Evolutionary conservation across 495 filamentous ascomycete genomes (phyloP), one percentile per base, ranked within the genome.

Genomic region (Penicillium cosmopolitanum): DNA sequence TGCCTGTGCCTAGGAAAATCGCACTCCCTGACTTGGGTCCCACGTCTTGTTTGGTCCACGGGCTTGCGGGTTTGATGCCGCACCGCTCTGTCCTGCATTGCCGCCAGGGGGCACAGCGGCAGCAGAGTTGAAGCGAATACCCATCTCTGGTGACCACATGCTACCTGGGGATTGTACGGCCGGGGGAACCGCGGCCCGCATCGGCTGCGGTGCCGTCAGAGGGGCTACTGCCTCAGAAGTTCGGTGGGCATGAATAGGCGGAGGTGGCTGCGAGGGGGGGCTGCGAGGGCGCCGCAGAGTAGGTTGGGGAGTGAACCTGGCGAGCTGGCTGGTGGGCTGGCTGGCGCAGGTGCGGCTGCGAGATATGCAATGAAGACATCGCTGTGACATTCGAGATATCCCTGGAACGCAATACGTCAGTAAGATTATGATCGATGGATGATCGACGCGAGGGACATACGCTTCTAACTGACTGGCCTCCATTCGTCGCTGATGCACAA

Each of bases 121-220:
- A 2, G 63, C 68, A 3, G 66, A 63, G 7, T 82, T 81, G 68
- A 94, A 96, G 18, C 87, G 87, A 59, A 95, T 93, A 0, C 89
- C 89, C 77, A 89, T 85, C 5, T 90, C 87, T 0, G 90, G 90
- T 40, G 84, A 84, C 91, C 91, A 95, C 59, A 90, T 84, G n/a
- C 83, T 76, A 0, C 28, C 28, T 31, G 82, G 80, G 16, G 80
- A 75, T 19, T 79, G 75, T 34, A 78, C 69, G 2, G 80, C 73
- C 35, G 87, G 82, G 33, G 87, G 84, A 16, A 82, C 75, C 4
- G 83, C 77, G 28, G 82, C 73, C 42, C 79, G 73, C 25, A 82
- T 77, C 10, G 85, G 83, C 28, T 79, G 76, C 3, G 85, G 85
- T 12, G 84, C 84, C 3, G 82, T 78, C 13, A 87, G 70, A 9